These are phyloP conservation scores for Termitomyces sp. DNA, from an alignment of 768 basidiomycete genomes.

Conservation along the genomic window DNA sequence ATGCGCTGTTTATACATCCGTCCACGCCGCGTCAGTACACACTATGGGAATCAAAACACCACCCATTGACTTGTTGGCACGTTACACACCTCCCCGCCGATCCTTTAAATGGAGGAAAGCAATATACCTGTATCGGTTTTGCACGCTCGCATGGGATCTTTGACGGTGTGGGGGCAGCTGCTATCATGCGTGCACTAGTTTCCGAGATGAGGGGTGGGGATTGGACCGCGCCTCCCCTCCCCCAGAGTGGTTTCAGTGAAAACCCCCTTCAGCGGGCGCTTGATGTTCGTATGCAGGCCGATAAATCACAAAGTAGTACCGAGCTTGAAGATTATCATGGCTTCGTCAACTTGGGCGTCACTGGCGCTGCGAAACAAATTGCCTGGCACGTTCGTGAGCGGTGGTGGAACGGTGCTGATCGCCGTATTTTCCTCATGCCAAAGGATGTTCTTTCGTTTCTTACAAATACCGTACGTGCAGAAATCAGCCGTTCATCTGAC, in stretches of 20 bases:
- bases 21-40: slow-evolving; percentile 31
- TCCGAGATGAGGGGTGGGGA: slow-evolving; percentile 30
- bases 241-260: slow-evolving; percentile 22
- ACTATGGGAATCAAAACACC: slow-evolving; percentile 24
- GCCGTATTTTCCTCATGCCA: slow-evolving; percentile 28
- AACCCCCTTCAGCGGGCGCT: slow-evolving; percentile 29
- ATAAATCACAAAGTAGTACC: background rate
- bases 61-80: slow-evolving; percentile 40
- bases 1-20: slow-evolving; percentile 29
- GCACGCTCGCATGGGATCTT: slow-evolving; percentile 35
- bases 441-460: slow-evolving; percentile 21
- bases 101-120: slow-evolving; percentile 15
- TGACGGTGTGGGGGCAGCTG: slow-evolving; percentile 33
- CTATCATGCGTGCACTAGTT: slow-evolving; percentile 30
- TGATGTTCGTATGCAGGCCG: slow-evolving; percentile 10
- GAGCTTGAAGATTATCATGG: slow-evolving; percentile 11
- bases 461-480: slow-evolving; percentile 23
- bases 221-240: slow-evolving; percentile 31
- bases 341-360: slow-evolving; percentile 23
- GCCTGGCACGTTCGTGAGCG: slow-evolving; percentile 30
- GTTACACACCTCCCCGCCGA: slow-evolving; percentile 33
- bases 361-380: slow-evolving; percentile 23
- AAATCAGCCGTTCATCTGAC: slow-evolving; percentile 14
- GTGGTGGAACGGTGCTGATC: slow-evolving; percentile 30
- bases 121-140: slow-evolving; percentile 36